Conservation (phyloP, 2,329 filamentous ascomycete genomes). For the Pyrenochaeta sp. region DNA sequence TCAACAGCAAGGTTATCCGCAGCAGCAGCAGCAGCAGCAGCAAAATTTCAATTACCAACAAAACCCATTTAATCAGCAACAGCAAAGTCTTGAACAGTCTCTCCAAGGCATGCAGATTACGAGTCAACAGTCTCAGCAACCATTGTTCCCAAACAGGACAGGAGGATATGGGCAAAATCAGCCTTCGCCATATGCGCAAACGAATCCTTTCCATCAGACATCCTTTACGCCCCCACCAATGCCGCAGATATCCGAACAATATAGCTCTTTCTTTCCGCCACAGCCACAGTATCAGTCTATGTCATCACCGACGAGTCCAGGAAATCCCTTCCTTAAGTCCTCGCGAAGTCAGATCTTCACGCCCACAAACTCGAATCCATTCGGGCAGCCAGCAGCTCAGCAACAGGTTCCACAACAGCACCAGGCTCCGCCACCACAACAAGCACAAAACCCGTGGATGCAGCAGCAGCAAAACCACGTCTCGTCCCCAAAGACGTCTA, state of each 20-base stretch:
- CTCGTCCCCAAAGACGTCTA: constrained; percentile 25
- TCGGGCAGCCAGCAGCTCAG: constrained; percentile 43
- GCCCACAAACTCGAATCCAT: constrained; percentile 49
- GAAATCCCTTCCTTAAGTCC: constrained; percentile 56
- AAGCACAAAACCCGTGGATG: constrained; percentile 54
- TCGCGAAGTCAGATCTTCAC: constrained; percentile 55
- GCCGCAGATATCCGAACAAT: constrained; percentile 51
- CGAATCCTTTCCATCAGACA: constrained; percentile 51
- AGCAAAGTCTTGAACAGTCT: constrained; percentile 66
- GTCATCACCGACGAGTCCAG: constrained; percentile 47
- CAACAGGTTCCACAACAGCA: constrained; percentile 22
- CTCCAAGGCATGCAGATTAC: constrained; percentile 79
- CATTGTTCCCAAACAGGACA: constrained; percentile 78
- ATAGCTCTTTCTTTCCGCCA: constrained; percentile 43
- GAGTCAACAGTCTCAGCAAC: constrained; percentile 35
- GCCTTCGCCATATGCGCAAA: constrained; percentile 44
- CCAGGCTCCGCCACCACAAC: constrained; percentile 32
- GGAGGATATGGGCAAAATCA: constrained; percentile 64
- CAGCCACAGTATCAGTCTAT: constrained; percentile 50
- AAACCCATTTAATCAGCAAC: constrained; percentile 35
- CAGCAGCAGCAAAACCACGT: constrained; percentile 25
- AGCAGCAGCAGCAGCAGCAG: constrained; percentile 28
- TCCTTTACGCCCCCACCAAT: constrained; percentile 53
- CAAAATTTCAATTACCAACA: constrained; percentile 27
- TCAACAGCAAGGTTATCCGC: constrained; percentile 29